Conservation (phyloP, 108 stramenopile genomes). For the Halocafeteria seosinensis region DNA sequence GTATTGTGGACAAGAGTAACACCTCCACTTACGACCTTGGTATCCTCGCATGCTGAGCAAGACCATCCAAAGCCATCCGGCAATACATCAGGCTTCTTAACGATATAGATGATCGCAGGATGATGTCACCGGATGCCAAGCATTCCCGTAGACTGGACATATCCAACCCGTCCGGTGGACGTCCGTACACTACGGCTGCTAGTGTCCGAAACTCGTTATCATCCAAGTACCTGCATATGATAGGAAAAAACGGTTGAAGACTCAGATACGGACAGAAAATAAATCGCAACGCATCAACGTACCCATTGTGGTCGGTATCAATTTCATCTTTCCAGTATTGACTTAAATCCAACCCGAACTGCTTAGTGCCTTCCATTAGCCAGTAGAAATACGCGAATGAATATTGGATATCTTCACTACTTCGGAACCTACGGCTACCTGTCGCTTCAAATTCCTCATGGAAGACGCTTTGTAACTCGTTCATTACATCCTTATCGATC, state of each 20-base stretch:
- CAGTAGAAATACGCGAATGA: slow-evolving; percentile 33
- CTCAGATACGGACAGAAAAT: too few relatives aligned
- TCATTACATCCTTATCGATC: slow-evolving; percentile 8
- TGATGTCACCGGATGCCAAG: not conserved
- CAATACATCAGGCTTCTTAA: not conserved
- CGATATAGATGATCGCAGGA: too few relatives aligned
- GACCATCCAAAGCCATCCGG: not conserved
- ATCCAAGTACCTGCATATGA: slow-evolving; percentile 5
- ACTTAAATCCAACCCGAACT: not conserved
- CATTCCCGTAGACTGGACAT: slow-evolving; percentile 6
- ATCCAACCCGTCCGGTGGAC: not conserved
- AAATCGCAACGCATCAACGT: too few relatives aligned
- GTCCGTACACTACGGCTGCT: slow-evolving; percentile 1
- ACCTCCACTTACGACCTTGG: too few relatives aligned
- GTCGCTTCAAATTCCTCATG: slow-evolving; percentile 17
- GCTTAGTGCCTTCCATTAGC: slow-evolving; percentile 12
- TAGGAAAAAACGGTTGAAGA: too few relatives aligned
- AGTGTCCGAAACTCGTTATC: slow-evolving; percentile 23
- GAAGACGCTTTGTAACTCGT: slow-evolving; percentile 18
- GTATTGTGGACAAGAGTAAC: too few relatives aligned
- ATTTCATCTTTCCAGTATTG: slow-evolving; percentile 10
- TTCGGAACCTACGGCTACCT: slow-evolving; percentile 19
- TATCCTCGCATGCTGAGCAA: not conserved
- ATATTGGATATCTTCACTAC: slow-evolving; percentile 29
- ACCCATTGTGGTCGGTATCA: slow-evolving; percentile 22